Evolutionary conservation across 805 yeast species (phyloP), one percentile per base, ranked within the genome.

Genomic region (Lipomyces spencermartinsiae): DNA sequence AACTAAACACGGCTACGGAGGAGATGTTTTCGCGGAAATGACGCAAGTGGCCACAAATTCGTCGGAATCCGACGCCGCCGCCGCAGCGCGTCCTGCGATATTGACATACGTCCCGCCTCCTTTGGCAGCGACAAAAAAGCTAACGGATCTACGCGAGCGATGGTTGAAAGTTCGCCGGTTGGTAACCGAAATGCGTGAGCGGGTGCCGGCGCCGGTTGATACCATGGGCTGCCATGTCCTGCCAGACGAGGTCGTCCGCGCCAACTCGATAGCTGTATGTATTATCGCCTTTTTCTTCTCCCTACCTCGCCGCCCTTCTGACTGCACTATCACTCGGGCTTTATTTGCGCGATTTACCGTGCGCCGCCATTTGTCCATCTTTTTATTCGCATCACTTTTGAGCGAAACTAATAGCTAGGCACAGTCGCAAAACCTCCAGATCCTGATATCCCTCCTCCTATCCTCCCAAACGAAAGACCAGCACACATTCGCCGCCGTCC

Each of bases 381-480:
- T 37, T 10, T 10, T 14, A 39, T 16, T 34, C 29, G 22, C 1
- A 10, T 9, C 60, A 58, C 29, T 14, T 7, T 22, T n/a, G 19
- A 25, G 29, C 29, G 29, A 25, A 25, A 74, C 29, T 10, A 73
- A 53, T 22, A 14, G 9, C 12, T 75, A 16, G 43, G 80, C 81
- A 0, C 74, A 75, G 64, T 80, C 80, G 19, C 83, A 80, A 74
- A 82, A 97, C 61, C 89, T 89, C 74, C 97, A 93, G 77, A 81
- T 91, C 46, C 81, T 93, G 43, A 82, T 93, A 0, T 88, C 97
- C 2, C 82, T 93, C 62, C 91, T 93, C 93, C 85, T 93, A 37
- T 91, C 97, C 9, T 85, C 97, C 0, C 98, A 93, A 73, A 93
- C 98, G 1, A 93, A 90, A 75, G 98, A 93, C 77, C 97, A 92